Base-by-base conservation (phyloP, 2,329 filamentous ascomycete species). In the Botrytis fragariae region DNA sequence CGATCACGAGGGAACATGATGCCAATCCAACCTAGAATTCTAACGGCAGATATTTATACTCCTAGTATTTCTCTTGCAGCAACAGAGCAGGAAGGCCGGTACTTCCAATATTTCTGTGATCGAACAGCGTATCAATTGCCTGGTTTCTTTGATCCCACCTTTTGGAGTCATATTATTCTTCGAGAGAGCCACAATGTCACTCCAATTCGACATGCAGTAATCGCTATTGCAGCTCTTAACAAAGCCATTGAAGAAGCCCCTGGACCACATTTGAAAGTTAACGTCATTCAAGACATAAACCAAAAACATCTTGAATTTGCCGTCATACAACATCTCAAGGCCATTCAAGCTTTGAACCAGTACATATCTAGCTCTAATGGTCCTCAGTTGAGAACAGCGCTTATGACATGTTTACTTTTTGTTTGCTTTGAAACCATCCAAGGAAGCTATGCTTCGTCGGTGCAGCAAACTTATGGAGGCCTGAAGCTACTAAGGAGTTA, bases 141-240 rank as follows among this genome's bases (percentile, higher is more conserved):
- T 0, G 90, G 90, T 25, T 91, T 88, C 78, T 92, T 91, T 74
- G 88, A 91, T 77, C 86, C 86, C 32, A 83, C 85, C 3, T 92
- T 92, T 79, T 92, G 90, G 90, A 88, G 85, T 1, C 84, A 85
- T 62, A 84, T 86, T 25, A 89, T 92, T 8, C 80, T 91, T 18
- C 87, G 89, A 76, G 89, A 90, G 79, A 90, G 88, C 71, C 88
- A 91, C 74, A 83, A 84, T 7, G 86, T 90, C 76, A 81, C 85
- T 12, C 84, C 90, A 39, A 88, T 92, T 74, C 87, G 87, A 20
- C 88, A 92, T 79, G 88, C 90, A 20, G 88, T 91, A n/a, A 85
- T 92, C 44, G 90, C 90, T 7, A 83, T 92, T 7, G 90, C 89
- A 25, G 89, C 89, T 4, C 82, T 92, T 39, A 91, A 91, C 79